Evolutionary conservation across 2,329 filamentous ascomycete genomes (phyloP).

Genomic region (Xylariomycetidae sp.): DNA sequence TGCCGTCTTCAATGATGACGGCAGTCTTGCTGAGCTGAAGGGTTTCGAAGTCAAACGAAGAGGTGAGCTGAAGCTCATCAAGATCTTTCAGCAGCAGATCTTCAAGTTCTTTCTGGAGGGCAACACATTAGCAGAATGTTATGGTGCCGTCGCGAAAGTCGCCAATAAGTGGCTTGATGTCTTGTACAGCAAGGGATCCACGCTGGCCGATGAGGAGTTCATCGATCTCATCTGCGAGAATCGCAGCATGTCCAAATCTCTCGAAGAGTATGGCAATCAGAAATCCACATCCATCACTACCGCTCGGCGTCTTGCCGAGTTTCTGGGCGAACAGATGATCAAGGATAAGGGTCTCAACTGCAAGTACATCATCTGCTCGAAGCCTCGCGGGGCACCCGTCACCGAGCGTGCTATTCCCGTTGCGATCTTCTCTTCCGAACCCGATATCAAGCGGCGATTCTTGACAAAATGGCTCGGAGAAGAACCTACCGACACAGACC

Average conservation of each 20-base stretch:
- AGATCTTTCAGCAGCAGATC: slow-evolving; percentile 98
- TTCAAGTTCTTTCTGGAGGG: slow-evolving; percentile 99
- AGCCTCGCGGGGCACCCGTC: slow-evolving; percentile 81
- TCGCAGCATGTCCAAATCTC: slow-evolving; percentile 92
- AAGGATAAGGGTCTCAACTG: slow-evolving; percentile 99
- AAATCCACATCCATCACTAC: slow-evolving; percentile 99
- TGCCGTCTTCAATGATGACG: slow-evolving; percentile 97
- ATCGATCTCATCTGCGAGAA: slow-evolving; percentile 99
- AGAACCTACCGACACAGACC: slow-evolving; percentile 85
- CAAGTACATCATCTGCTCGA: slow-evolving; percentile 96
- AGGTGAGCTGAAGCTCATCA: slow-evolving; percentile 98
- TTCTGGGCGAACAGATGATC: slow-evolving; percentile 96
- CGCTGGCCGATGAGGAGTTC: slow-evolving; percentile 89
- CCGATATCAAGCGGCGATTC: slow-evolving; percentile 80
- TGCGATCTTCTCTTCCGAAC: slow-evolving; percentile 93
- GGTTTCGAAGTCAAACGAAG: slow-evolving; percentile 96
- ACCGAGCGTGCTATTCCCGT: slow-evolving; percentile 93
- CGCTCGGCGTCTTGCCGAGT: slow-evolving; percentile 88
- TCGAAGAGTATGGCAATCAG: slow-evolving; percentile 91
- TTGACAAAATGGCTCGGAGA: slow-evolving; percentile 94
- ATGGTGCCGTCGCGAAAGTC: slow-evolving; percentile 84
- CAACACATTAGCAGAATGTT: slow-evolving; percentile 79
- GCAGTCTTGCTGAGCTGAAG: slow-evolving; percentile 89
- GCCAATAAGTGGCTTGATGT: slow-evolving; percentile 97
- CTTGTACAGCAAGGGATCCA: slow-evolving; percentile 78